phyloP scores from a whole-genome alignment of 371 early-diverging fungal species.

The Mortierella sp. region DNA sequence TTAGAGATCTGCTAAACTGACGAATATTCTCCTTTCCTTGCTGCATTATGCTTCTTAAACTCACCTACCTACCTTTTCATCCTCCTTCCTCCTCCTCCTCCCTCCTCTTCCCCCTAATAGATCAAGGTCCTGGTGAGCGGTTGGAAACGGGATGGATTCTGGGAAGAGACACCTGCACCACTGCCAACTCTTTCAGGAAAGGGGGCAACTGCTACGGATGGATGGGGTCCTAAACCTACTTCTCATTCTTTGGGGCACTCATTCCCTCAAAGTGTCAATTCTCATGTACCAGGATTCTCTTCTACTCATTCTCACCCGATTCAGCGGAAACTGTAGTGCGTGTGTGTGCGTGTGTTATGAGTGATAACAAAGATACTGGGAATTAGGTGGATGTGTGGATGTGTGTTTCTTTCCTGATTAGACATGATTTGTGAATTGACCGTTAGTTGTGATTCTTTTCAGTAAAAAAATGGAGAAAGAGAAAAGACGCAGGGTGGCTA shows the following conservation, averaged over 20 bases:
- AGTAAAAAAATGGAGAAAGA: background rate
- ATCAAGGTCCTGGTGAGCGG: conserved; percentile 52
- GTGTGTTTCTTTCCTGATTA: background rate
- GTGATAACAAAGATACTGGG: too few species aligned
- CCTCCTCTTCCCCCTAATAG: conserved; percentile 4
- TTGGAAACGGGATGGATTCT: conserved; percentile 54
- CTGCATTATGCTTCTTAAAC: background rate
- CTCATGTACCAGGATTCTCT: conserved; percentile 31
- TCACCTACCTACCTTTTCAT: too few species aligned
- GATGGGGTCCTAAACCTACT: conserved; percentile 6
- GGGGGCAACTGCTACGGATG: conserved; percentile 13
- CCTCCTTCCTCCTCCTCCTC: background rate
- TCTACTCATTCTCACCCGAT: conserved; percentile 28
- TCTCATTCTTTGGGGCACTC: background rate
- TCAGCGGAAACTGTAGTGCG: conserved; percentile 8
- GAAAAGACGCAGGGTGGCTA: too few species aligned
- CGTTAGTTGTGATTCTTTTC: background rate
- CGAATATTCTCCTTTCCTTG: background rate
- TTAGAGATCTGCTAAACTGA: too few species aligned
- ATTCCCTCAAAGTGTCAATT: conserved; percentile 8
- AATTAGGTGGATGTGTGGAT: too few species aligned
- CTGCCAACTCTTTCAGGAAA: conserved; percentile 13
- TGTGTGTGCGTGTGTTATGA: too few species aligned
- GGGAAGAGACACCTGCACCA: conserved; percentile 40
- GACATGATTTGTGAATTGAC: background rate